Base-by-base conservation (phyloP, 768 basidiomycete genomes). In the Dendrothele bispora region DNA sequence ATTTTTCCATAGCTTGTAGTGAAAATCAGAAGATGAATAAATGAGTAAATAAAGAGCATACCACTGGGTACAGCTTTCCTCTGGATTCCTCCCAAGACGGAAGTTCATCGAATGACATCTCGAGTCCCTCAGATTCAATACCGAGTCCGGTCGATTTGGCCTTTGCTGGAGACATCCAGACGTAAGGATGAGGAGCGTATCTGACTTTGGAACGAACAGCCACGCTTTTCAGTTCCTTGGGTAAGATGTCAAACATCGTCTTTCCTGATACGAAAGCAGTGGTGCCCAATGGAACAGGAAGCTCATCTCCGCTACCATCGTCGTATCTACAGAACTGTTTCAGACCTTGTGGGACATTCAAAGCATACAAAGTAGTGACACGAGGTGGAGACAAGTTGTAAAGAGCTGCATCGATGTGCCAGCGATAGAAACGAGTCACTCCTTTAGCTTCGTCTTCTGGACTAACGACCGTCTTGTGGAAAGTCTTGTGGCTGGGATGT, bases 301-400 rank as follows among this genome's bases (percentile, higher is more conserved):
- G 66, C 61, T 80, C 80, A 53, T 87, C 86, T 4, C 79, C 81
- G 7, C 84, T 83, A 2, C 82, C 84, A 59, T 87, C 84, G 56
- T 84, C 83, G 54, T 85, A 84, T 46, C 78, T 64, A 36, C 73
- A 70, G 4, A 59, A 70, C 67, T 87, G 86, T 10, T 44, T 55
- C 18, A 62, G 60, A 11, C 82, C 85, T 41, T 68, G 42, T 5
- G 86, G 84, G 2, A 84, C 80, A 3, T 46, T 66, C 41, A 87
- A 70, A n/a, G 35, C 79, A 53, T 55, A 49, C 4, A 82, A 66
- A 3, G 79, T 78, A 3, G 80, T 82, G 10, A 77, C 80, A 50
- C 69, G 74, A 1, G 81, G 81, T 32, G 73, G 73, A 2, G 63
- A 61, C 14, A 74, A 66, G 48, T 71, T 67, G 54, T 73, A 74